Conservation (phyloP, 176 grass and related monocot species). For the Triticum timopheevii region DNA sequence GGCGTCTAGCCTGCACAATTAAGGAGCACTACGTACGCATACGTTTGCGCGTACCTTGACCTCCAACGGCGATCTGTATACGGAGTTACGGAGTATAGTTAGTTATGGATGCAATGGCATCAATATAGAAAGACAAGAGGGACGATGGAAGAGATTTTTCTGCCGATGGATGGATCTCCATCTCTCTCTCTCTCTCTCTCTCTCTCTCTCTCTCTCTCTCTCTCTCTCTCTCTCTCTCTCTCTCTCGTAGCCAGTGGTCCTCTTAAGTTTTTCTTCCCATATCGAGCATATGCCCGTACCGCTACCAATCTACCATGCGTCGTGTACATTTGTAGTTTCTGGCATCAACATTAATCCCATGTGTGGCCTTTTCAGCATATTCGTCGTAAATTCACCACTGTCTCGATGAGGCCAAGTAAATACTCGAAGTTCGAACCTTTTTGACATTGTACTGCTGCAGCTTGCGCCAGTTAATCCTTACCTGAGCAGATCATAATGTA, state of each 20-base stretch:
- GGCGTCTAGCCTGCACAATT: background rate
- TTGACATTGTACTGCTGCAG: background rate
- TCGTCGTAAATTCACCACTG: background rate
- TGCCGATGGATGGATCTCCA: background rate
- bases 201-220: background rate
- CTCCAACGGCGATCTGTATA: background rate
- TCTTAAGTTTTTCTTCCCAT: background rate
- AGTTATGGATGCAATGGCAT: background rate
- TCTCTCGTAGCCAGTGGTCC: background rate
- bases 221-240: background rate
- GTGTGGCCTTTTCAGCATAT: background rate
- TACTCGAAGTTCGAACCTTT: background rate
- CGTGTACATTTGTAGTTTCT: background rate
- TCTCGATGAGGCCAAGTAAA: background rate
- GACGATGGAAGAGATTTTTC: background rate
- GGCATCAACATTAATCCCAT: background rate
- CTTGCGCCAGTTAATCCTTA: background rate
- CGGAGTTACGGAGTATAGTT: background rate
- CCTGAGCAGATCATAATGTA: background rate
- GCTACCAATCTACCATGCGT: background rate
- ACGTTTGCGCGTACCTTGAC: background rate
- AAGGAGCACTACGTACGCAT: background rate
- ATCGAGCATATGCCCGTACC: background rate
- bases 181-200: too few relatives aligned
- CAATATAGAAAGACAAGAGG: background rate